Evolutionary conservation across 2,329 filamentous ascomycete genomes (phyloP).

Genomic region (Thelonectria olida): DNA sequence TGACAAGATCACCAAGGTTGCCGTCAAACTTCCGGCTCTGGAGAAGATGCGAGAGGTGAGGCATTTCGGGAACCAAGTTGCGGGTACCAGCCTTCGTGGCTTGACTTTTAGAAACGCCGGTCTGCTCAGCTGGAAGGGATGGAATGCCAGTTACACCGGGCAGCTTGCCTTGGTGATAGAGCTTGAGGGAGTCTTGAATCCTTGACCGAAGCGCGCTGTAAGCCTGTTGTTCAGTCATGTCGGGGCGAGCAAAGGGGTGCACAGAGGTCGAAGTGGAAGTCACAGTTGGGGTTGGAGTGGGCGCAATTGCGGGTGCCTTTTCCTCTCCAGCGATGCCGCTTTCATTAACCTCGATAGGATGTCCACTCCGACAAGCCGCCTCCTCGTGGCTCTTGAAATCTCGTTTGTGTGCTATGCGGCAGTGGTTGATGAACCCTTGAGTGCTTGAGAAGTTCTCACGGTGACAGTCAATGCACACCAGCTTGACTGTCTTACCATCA

Average conservation of each 20-base stretch:
- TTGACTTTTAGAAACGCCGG: conserved; percentile 12
- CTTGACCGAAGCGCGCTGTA: conserved; percentile 60
- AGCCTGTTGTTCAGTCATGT: conserved; percentile 63
- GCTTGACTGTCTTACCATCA: conserved; percentile 86
- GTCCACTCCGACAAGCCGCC: conserved; percentile 87
- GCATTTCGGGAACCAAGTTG: conserved; percentile 65
- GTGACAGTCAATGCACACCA: conserved; percentile 89
- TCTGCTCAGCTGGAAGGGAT: conserved; percentile 30
- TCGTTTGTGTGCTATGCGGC: conserved; percentile 91
- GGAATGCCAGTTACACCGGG: conserved; percentile 59
- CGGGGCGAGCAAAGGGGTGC: conserved; percentile 49
- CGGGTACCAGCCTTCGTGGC: conserved; percentile 47
- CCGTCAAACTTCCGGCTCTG: conserved; percentile 68
- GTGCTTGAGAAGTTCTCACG: conserved; percentile 94
- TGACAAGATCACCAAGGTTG: conserved; percentile 66
- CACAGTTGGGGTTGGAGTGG: conserved; percentile 7
- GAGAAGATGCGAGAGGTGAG: conserved; percentile 74
- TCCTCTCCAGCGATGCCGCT: conserved; percentile 35
- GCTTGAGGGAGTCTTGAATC: conserved; percentile 62
- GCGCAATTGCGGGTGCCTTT: conserved; percentile 27
- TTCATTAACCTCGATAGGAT: conserved; percentile 70
- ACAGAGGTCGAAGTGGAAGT: conserved; percentile 35
- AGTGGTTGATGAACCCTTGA: conserved; percentile 99
- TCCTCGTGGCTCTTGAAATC: conserved; percentile 97
- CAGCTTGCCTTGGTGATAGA: conserved; percentile 62